Percentiles rank a stretch among this genome's conserved stretches.
Conservation (phyloP, 345 rosid genomes). For the Heritiera littoralis region DNA sequence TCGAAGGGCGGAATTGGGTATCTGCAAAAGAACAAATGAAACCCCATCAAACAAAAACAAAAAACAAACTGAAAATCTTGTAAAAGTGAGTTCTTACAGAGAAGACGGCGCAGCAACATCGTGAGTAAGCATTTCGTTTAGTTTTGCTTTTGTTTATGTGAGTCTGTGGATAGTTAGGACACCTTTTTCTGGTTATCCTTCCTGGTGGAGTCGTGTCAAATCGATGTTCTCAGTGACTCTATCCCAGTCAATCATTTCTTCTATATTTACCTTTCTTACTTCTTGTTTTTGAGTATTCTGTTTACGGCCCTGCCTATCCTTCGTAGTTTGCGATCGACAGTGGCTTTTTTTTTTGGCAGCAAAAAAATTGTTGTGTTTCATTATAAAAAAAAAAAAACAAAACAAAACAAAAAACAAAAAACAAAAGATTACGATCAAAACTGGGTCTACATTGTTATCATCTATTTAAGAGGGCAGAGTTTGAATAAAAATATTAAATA, state of each 20-base stretch:
- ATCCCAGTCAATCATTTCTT: neutral
- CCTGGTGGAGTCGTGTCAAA: no score
- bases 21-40: constrained; percentile 27
- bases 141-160: neutral
- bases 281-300: neutral
- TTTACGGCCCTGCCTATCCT: neutral
- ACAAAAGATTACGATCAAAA: no score
- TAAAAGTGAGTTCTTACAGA: neutral
- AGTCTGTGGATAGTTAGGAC: neutral
- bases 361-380: no score
- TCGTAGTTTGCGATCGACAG: no score
- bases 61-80: neutral
- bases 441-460: no score
- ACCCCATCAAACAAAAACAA: neutral
- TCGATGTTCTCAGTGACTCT: neutral
- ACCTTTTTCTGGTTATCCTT: neutral
- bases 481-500: no score
- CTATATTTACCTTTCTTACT: neutral
- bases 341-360: no score
- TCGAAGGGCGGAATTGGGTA: constrained; percentile 29
- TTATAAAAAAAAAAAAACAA: no score
- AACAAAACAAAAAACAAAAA: no score
- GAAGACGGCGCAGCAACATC: constrained; percentile 17
- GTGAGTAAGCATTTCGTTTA: neutral
- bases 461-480: no score